phyloP scores from a whole-genome alignment of 2,329 filamentous ascomycete genomes.

The Venturiaceae sp. region DNA sequence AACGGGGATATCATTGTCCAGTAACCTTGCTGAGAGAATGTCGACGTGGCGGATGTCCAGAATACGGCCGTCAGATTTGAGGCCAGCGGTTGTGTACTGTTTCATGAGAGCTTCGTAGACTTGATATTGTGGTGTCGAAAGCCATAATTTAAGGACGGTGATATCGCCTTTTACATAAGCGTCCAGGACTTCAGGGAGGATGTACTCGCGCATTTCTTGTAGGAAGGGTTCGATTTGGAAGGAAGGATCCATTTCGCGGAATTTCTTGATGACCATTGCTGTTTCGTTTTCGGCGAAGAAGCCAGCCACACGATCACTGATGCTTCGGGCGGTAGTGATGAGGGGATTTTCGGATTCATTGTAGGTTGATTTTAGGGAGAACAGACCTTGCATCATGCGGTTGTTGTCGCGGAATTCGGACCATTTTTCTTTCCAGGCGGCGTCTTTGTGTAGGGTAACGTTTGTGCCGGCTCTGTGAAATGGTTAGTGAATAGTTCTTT shows the following conservation, averaged over 20 bases:
- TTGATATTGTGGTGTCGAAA: constrained; percentile 90
- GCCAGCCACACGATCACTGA: constrained; percentile 83
- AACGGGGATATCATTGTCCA: constrained; percentile 83
- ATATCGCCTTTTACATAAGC: constrained; percentile 96
- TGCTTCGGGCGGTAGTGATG: constrained; percentile 84
- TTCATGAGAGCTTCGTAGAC: constrained; percentile 96
- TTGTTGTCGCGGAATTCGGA: constrained; percentile 85
- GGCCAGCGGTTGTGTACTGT: constrained; percentile 86
- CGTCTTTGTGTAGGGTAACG: constrained; percentile 91
- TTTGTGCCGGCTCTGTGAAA: constrained; percentile 74
- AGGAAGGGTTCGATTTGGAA: constrained; percentile 96
- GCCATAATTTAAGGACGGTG: constrained; percentile 85
- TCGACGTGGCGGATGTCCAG: constrained; percentile 93
- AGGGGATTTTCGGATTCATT: constrained; percentile 96
- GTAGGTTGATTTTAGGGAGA: constrained; percentile 77
- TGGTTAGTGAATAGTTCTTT: too few relatives aligned
- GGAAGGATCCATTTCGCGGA: constrained; percentile 86
- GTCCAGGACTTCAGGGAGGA: constrained; percentile 91
- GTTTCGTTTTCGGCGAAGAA: constrained; percentile 99
- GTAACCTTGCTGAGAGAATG: constrained; percentile 67
- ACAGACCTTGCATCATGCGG: constrained; percentile 79
- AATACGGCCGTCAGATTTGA: constrained; percentile 91
- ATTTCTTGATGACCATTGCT: constrained; percentile 94
- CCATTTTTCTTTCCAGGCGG: constrained; percentile 98
- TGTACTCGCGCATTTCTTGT: constrained; percentile 93